Evolutionary conservation across 2,329 filamentous ascomycete species (phyloP), one percentile per base, ranked within the genome.

Genomic region (Trichoderma arundinaceum): DNA sequence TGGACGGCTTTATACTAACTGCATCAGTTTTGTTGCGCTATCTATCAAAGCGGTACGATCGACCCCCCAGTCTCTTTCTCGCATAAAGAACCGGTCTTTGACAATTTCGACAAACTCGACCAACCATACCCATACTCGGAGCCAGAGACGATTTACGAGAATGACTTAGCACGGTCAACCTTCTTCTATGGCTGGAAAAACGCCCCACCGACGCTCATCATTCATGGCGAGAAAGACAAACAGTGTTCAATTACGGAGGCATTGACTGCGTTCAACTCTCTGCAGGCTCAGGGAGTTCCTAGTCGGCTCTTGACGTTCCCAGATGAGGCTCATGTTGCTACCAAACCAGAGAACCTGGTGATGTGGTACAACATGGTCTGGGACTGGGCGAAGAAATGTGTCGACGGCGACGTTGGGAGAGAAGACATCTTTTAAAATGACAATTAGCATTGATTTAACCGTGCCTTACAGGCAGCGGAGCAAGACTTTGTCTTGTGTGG

Each of bases 291-390:
- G 60, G 88, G 88, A 0, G 83, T 93, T 2, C 85, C 89, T 41
- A 91, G 88, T 68, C 85, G 87, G 67, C 88, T 92, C 67, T 71
- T 94, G 73, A 88, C 84, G 0, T 94, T 93, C 72, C 86, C 89
- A 0, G 90, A 92, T 73, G 90, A 92, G 77, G 87, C 88, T 58
- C 89, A 91, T 71, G 90, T 85, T 84, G 88, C 92, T 4, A 72
- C 89, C 54, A 88, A 89, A 68, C 85, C 85, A 1, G 89, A 91
- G 76, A 92, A 92, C 72, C 82, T 83, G 19, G 77, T 91, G 54
- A 77, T 89, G 51, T 92, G 90, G 90, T 86, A 92, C 73, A 81
- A 82, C 59, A 84, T 85, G 1, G 88, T 92, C 9, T 76, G 91
- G 63, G 86, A 87, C 68, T 92, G 86, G 84, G 87, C 90, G 70